Evolutionary conservation across 2,329 filamentous ascomycete genomes (phyloP), one percentile per base, ranked within the genome.

Genomic region (Monilinia laxa): DNA sequence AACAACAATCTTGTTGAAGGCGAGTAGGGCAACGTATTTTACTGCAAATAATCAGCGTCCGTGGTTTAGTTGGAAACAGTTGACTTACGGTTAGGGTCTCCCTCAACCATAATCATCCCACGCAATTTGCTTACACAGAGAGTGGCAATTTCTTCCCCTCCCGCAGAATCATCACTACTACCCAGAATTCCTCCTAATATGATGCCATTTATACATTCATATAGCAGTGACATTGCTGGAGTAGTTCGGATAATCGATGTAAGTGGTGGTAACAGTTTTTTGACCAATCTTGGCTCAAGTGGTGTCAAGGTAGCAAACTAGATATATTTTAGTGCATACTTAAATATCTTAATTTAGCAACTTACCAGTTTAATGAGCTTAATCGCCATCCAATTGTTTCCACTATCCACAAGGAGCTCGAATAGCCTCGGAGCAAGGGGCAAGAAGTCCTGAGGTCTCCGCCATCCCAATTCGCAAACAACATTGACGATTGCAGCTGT

Each of bases 321-420:
- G 74, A 1, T 78, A 57, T 76, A 79, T 42, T 57, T 74, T 51
- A 73, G 57, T 49, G 92, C 92, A 82, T 96, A 96, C 87, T 93
- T 75, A 0, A 40, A 77, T 42, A 4, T 79, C 68, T 64, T 28
- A 23, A 23, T 65, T 45, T 12, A 28, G 18, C 40, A 49, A 80
- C 86, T 72, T 78, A 94, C 92, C 70, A 99, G 84, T 80, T 99
- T 99, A 77, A 99, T 98, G 70, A 99, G 87, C 78, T 99, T 99
- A 77, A 99, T 99, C 68, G 93, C 93, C 94, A 99, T 98, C 95
- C 95, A 99, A 78, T 99, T 99, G 79, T 99, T 98, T 49, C 90
- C 90, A 66, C 93, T 90, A 68, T 96, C 90, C 16, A 97, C 93
- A 35, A 99, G 81, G 23, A 99, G 83, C 76, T 97, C 93, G 74